Evolutionary conservation across 352 stramenopile genomes (phyloP).

Genomic region (Phytophthora sp.): DNA sequence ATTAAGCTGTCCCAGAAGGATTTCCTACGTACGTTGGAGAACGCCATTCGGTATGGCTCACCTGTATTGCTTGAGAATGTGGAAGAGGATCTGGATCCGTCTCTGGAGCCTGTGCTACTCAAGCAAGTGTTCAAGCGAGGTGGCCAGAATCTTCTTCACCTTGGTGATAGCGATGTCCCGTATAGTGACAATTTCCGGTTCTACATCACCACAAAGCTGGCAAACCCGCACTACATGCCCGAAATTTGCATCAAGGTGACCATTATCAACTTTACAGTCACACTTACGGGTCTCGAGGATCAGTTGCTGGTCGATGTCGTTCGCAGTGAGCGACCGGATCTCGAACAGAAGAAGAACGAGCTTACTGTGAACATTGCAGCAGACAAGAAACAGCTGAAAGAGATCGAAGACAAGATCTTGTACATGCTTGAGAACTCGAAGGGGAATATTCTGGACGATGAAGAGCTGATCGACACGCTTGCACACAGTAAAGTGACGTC

Average conservation of each 20-base stretch:
- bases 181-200: conserved; percentile 94
- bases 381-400: conserved; percentile 93
- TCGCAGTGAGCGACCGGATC: conserved; percentile 89
- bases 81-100: conserved; percentile 93
- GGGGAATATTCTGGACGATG: conserved; percentile 95
- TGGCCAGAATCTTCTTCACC: conserved; percentile 86
- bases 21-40: conserved; percentile 92
- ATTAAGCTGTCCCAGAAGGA: conserved; percentile 94
- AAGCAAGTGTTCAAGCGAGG: conserved; percentile 95
- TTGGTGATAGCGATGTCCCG: conserved; percentile 93
- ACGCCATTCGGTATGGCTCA: conserved; percentile 90
- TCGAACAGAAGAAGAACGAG: conserved; percentile 93
- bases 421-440: conserved; percentile 93
- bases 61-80: conserved; percentile 95
- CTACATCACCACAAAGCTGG: conserved; percentile 95
- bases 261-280: conserved; percentile 96
- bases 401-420: conserved; percentile 96
- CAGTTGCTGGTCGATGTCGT: conserved; percentile 94
- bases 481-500: conserved; percentile 92
- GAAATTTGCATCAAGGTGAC: conserved; percentile 96
- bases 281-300: conserved; percentile 91
- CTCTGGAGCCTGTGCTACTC: conserved; percentile 91
- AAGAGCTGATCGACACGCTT: conserved; percentile 93
- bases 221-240: conserved; percentile 95
- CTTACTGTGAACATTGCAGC: conserved; percentile 93